Base-by-base conservation (phyloP, 2,329 filamentous ascomycete genomes). In the Rhynchosporium agropyri region DNA sequence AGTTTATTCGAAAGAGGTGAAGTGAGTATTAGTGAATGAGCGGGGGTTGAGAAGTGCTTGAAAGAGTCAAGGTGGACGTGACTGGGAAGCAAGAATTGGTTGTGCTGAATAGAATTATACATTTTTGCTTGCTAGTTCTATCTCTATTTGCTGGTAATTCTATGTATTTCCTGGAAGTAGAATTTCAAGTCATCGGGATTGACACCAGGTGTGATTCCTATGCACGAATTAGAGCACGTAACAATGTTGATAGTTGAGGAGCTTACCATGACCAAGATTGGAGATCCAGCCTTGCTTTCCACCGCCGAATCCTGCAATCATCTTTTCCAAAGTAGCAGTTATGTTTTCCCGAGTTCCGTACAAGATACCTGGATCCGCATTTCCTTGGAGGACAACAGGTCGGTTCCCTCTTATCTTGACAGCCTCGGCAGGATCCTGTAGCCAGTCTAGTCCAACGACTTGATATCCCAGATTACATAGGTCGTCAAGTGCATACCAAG, bases 241-340 rank as follows among this genome's bases (percentile, higher is more conserved):
- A 26, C n/a, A 26, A 3, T 7, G 20, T 8, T 7, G n/a, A 8
- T 46, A 20, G 5, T 9, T n/a, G 20, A 13, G n/a, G 13, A 28
- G 77, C 86, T 73, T 83, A 91, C 95, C 95, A 75, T 99, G 95
- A 8, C 95, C 95, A 66, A 99, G 83, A 76, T 99, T 99, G 54
- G 91, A 92, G 70, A 99, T 98, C 94, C 95, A 99, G 46, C 94
- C 91, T 76, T 93, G 87, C 77, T 92, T 94, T 66, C 88, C 87
- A 4, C 79, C 78, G 75, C 86, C 87, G 74, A 98, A 99, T 0
- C 94, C 94, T 65, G 87, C 80, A 1, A 96, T 91, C 90, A 97
- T 97, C 53, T 88, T 82, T 77, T 94, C 83, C 7, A 97, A 93
- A 0, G 88, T 89, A 68, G 84, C 81, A 3, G 92, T 95, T 69